Conservation (phyloP, 495 filamentous ascomycete genomes). For the Podospora sp. region DNA sequence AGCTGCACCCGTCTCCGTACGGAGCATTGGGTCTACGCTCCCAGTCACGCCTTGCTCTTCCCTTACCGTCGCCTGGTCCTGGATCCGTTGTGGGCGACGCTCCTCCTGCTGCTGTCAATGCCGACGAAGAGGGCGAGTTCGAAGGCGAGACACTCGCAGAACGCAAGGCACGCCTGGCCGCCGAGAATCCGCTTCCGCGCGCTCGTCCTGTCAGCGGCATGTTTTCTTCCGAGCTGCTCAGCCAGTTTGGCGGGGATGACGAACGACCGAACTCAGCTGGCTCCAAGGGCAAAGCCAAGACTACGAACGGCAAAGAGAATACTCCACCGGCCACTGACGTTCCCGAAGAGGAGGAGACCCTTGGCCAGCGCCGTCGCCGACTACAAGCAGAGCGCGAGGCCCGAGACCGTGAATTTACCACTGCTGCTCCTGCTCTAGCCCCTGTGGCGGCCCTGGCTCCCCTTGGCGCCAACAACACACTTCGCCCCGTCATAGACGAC, state of each 20-base stretch:
- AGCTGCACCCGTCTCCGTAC: constrained; percentile 39
- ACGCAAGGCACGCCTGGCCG: constrained; percentile 69
- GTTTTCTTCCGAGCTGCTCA: constrained; percentile 79
- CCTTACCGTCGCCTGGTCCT: constrained; percentile 20
- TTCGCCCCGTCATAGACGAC: constrained; percentile 30
- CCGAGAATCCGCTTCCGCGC: constrained; percentile 50
- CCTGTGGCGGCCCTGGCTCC: constrained; percentile 13
- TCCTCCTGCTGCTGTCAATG: not conserved
- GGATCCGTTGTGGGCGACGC: constrained; percentile 18
- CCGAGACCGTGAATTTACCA: constrained; percentile 46
- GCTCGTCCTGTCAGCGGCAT: constrained; percentile 68
- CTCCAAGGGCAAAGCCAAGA: constrained; percentile 34
- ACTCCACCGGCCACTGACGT: constrained; percentile 29
- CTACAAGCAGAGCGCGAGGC: constrained; percentile 73
- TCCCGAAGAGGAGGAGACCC: constrained; percentile 76
- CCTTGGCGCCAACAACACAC: constrained; percentile 28
- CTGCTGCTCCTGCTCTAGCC: not conserved
- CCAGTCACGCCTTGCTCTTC: constrained; percentile 31
- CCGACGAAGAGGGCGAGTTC: constrained; percentile 51
- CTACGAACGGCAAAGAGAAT: constrained; percentile 12
- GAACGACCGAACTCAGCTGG: constrained; percentile 32
- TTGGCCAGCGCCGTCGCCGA: constrained; percentile 81
- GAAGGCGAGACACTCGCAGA: constrained; percentile 82
- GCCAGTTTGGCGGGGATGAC: constrained; percentile 62
- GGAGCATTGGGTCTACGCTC: constrained; percentile 25